Base-by-base conservation (phyloP, 2,329 filamentous ascomycete species). In the Fusarium globosum region DNA sequence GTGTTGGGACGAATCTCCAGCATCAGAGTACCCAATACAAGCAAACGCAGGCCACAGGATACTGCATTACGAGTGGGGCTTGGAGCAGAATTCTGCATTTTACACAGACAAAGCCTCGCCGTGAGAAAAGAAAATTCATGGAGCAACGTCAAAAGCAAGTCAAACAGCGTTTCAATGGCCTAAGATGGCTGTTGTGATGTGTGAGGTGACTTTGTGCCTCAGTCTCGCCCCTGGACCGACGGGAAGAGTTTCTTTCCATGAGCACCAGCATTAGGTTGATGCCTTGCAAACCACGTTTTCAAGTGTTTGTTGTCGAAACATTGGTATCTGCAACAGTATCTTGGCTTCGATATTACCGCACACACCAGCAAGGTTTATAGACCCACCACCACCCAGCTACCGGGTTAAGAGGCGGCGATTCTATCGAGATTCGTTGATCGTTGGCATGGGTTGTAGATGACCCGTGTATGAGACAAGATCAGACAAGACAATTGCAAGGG, bases 271-370 rank as follows among this genome's bases (percentile, higher is more conserved):
- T 58, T 39, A 35, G 23, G 12, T 30, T 30, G 30, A 59, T 68
- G 61, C 71, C 65, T 69, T 66, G 58, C 65, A 23, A 21, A 65
- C 67, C 57, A 65, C 65, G 61, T 69, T 68, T 74, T 57, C 42
- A 26, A 41, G 42, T 57, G 68, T 68, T 65, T 77, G 69, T 42
- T 65, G 35, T 69, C 67, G 65, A 75, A 74, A 72, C 65, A 61
- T 30, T 63, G 18, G 33, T 39, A 56, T 64, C 30, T 61, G 56
- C 26, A 62, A n/a, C 46, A 38, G 61, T 33, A 70, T 69, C 45
- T 48, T 38, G 38, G 67, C 30, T 48, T 58, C 36, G 56, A 68
- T 48, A 57, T 30, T 48, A 43, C 49, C 49, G 52, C 46, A 42
- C 59, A 56, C 46, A 58, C 67, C 30, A 35, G 41, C 71, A 42